Evolutionary conservation across 2,329 filamentous ascomycete species (phyloP).

Genomic region (Pyricularia sp.): DNA sequence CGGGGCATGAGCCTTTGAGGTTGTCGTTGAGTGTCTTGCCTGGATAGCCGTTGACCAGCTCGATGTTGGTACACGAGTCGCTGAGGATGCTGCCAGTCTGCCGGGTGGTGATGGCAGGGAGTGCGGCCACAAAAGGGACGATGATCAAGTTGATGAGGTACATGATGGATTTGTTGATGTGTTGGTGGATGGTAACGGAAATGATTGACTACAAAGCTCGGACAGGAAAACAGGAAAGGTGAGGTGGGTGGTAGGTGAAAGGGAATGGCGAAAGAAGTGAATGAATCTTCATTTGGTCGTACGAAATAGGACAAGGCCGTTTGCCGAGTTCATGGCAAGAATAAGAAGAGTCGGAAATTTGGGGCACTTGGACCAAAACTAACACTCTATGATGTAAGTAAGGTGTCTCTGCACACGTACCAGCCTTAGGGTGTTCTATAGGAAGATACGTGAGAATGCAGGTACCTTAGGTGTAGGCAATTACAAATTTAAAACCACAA

Average conservation of each 20-base stretch:
- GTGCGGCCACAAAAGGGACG: not conserved
- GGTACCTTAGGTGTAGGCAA: no score
- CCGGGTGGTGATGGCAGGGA: not conserved
- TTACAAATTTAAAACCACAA: no score
- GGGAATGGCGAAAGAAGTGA: not conserved
- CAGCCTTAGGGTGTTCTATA: no score
- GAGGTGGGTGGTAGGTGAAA: not conserved
- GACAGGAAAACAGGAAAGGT: not conserved
- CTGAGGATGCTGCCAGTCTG: not conserved
- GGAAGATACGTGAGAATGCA: no score
- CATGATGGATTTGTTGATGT: not conserved
- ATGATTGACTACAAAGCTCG: no score
- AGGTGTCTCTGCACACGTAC: no score
- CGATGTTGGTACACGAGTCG: not conserved
- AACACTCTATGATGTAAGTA: no score
- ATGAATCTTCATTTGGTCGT: not conserved
- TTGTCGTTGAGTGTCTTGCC: conserved; percentile 1
- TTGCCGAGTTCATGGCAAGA: not conserved
- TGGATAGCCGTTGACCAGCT: not conserved
- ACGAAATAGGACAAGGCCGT: not conserved
- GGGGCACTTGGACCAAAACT: no score
- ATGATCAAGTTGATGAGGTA: not conserved
- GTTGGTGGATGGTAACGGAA: not conserved
- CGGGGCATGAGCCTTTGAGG: conserved; percentile 5
- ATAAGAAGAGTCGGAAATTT: not conserved